Percentiles rank a stretch among this genome's conserved stretches.
phyloP scores from a whole-genome alignment of 2,329 filamentous ascomycete species.

The Alternaria rosae region DNA sequence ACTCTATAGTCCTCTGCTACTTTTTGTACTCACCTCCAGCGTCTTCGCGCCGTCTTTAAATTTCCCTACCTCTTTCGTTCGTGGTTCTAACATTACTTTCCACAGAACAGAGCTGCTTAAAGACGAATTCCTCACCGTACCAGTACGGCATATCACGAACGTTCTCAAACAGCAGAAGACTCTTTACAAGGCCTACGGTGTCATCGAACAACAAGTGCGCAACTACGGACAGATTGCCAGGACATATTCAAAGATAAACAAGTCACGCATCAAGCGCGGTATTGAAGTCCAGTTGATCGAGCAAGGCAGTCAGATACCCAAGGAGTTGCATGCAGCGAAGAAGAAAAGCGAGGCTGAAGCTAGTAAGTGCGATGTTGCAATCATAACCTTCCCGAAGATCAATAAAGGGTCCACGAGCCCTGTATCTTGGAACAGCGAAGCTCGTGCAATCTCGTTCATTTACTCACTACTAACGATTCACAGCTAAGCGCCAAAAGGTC shows the following conservation, averaged over 20 bases:
- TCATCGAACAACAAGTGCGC: conserved; percentile 41
- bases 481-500: conserved; percentile 39
- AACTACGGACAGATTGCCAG: conserved; percentile 24
- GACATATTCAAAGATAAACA: conserved; percentile 29
- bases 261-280: conserved; percentile 29
- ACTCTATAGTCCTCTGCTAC: background rate
- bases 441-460: background rate
- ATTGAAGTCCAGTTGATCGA: conserved; percentile 28
- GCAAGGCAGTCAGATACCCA: conserved; percentile 37
- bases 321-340: conserved; percentile 42
- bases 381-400: background rate
- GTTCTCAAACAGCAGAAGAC: conserved; percentile 41
- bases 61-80: background rate
- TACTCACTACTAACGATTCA: conserved; percentile 6
- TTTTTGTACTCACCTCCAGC: background rate
- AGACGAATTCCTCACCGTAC: conserved; percentile 52
- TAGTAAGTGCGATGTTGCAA: conserved; percentile 16
- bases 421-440: background rate
- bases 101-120: conserved; percentile 48
- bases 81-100: conserved; percentile 15
- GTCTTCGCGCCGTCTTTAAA: background rate
- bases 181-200: conserved; percentile 50
- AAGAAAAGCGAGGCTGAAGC: conserved; percentile 32
- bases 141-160: conserved; percentile 46
- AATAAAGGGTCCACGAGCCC: background rate